Evolutionary conservation across 331 rosid species (phyloP).

Genomic region (Quercus phellos): DNA sequence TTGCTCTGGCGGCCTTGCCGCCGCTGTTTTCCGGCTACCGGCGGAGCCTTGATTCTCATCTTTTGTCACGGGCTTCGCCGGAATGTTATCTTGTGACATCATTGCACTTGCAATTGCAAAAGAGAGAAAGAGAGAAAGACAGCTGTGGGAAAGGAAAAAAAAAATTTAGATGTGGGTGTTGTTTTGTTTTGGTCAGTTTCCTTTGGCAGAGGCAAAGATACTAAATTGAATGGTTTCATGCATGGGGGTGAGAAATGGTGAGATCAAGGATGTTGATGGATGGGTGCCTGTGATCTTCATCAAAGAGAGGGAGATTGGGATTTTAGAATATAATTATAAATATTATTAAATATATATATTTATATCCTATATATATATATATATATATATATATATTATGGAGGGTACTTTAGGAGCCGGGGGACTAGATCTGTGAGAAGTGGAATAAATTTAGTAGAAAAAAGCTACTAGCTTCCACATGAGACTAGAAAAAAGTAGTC

Average conservation of each 20-base stretch:
- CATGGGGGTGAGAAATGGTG: slow-evolving; percentile 39
- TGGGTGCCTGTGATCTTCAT: slow-evolving; percentile 70
- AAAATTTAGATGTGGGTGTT: slow-evolving; percentile 4
- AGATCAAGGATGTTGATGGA: slow-evolving; percentile 31
- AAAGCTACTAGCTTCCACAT: background rate
- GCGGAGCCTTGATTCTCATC: slow-evolving; percentile 39
- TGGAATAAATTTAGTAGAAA: slow-evolving; percentile 38
- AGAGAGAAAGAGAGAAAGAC: background rate
- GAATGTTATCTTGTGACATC: slow-evolving; percentile 54
- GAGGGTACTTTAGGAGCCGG: slow-evolving; percentile 19
- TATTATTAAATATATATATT: background rate
- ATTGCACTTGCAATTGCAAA: background rate
- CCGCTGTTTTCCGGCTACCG: slow-evolving; percentile 31
- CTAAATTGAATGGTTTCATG: slow-evolving; percentile 64
- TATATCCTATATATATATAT: background rate
- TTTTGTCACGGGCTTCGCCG: slow-evolving; percentile 22
- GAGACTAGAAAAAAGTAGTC: slow-evolving; percentile 19
- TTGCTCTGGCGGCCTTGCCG: slow-evolving; percentile 47
- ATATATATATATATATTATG: background rate
- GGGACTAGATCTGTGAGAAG: slow-evolving; percentile 52
- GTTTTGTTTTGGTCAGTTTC: slow-evolving; percentile 28
- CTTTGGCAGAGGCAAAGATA: slow-evolving; percentile 54
- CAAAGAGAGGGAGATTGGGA: slow-evolving; percentile 48
- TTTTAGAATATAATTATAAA: slow-evolving; percentile 7
- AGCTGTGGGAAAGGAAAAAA: background rate